Percentiles rank a stretch among this genome's conserved stretches.
These are phyloP conservation scores for Pichia cabralensis DNA, from an alignment of 805 yeast species.

Conservation along the genomic window DNA sequence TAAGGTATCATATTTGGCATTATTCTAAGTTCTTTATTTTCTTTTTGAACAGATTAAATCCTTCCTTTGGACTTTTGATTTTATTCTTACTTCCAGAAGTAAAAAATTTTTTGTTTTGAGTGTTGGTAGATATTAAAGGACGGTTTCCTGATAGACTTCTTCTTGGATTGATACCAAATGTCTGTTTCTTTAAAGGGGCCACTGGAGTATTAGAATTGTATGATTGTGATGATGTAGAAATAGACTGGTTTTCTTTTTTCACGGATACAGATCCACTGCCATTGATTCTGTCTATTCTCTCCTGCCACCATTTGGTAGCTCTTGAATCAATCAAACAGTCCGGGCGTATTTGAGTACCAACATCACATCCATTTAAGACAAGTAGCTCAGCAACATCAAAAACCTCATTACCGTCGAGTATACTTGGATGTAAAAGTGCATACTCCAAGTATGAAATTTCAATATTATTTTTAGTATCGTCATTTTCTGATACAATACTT, in stretches of 20 bases:
- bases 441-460: conserved; percentile 35
- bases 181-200: too few species aligned
- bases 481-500: neutral
- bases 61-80: conserved; percentile 6
- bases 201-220: neutral
- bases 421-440: conserved; percentile 34
- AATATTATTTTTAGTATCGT: conserved; percentile 9
- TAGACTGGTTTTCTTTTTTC: neutral
- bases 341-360: conserved; percentile 26
- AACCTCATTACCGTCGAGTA: conserved; percentile 17
- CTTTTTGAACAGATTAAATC: conserved; percentile 20
- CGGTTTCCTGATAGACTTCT: neutral
- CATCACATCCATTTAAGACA: conserved; percentile 43
- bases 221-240: neutral
- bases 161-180: neutral
- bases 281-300: conserved; percentile 27
- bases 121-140: neutral
- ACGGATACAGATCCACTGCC: conserved; percentile 6
- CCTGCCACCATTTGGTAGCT: conserved; percentile 48
- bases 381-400: conserved; percentile 48
- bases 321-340: conserved; percentile 13
- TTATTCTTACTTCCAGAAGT: conserved; percentile 2
- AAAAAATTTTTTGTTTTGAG: too few species aligned
- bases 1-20: too few species aligned
- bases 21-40: conserved; percentile 12